Evolutionary conservation across 2,329 filamentous ascomycete genomes (phyloP).

Genomic region (Cryphonectria nitschkei): DNA sequence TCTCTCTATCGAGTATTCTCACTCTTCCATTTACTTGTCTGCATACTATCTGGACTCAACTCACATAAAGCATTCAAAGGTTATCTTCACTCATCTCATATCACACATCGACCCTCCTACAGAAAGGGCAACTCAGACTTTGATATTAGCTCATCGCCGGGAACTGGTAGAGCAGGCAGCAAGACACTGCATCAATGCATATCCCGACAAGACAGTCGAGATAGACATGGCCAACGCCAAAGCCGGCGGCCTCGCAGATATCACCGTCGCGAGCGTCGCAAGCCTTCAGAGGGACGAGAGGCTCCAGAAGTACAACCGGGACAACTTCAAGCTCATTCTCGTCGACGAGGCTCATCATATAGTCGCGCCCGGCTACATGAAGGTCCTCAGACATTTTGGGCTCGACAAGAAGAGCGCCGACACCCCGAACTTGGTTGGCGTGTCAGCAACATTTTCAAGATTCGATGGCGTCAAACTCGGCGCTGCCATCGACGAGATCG

Average conservation of each 20-base stretch:
- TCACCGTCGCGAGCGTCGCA: slow-evolving; percentile 88
- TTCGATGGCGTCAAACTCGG: slow-evolving; percentile 85
- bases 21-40: no score
- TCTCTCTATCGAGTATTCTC: slow-evolving; percentile 24
- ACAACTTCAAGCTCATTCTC: slow-evolving; percentile 82
- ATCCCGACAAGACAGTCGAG: slow-evolving; percentile 80
- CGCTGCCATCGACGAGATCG: slow-evolving; percentile 88
- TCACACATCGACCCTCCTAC: slow-evolving; percentile 67
- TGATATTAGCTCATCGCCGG: slow-evolving; percentile 89
- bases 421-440: slow-evolving; percentile 77
- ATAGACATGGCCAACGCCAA: slow-evolving; percentile 86
- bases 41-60: neutral
- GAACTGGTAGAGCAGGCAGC: slow-evolving; percentile 96
- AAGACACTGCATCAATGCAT: slow-evolving; percentile 77
- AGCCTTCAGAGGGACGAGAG: slow-evolving; percentile 79
- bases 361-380: slow-evolving; percentile 79
- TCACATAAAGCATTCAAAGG: slow-evolving; percentile 48
- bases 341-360: slow-evolving; percentile 98
- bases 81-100: slow-evolving; percentile 96
- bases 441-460: slow-evolving; percentile 75
- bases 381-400: slow-evolving; percentile 77
- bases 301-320: slow-evolving; percentile 80
- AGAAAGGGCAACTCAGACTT: slow-evolving; percentile 69
- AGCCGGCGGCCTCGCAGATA: slow-evolving; percentile 82
- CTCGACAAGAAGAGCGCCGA: slow-evolving; percentile 52